Base-by-base conservation (phyloP, 805 yeast genomes). In the Kodamaea lidongshanica region DNA sequence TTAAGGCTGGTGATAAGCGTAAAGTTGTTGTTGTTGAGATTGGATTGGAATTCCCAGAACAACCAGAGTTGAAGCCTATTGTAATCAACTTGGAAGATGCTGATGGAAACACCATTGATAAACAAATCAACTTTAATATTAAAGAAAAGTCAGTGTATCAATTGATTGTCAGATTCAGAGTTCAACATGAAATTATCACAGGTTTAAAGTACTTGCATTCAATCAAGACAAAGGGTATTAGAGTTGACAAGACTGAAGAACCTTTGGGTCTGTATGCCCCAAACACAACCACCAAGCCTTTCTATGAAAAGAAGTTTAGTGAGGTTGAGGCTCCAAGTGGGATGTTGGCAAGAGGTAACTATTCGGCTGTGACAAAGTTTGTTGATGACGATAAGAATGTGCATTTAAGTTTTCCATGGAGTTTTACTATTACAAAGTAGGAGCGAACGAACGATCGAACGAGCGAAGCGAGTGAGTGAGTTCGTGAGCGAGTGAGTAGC, bases 201-300 rank as follows among this genome's bases (percentile, higher is more conserved):
- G 96, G 96, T 1, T 71, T 88, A 51, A 78, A 80, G 52, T 88
- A 87, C 54, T 70, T 84, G 41, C 95, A 85, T 56, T 75, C 74
- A 12, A 80, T 86, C 40, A 86, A 85, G 57, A 83, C 87, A 52
- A 77, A 88, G 2, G 95, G 95, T 19, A 82, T 88, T 39, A 73
- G 88, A 15, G 85, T 88, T 23, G 95, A 85, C 52, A 84, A 80
- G 51, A 60, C 78, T 24, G 94, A 84, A 41, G 94, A 86, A 54
- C 92, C 88, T 25, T 70, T 86, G 52, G 96, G 96, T 3, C 79
- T 92, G 3, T 88, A 79, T 54, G 88, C 95, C 7, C 96, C 96
- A 44, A 83, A 75, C 54, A 86, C 96, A 3, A 66, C 61, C 34
- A 84, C 74, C 24, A 83, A 79, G 50, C 95, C 94, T 6, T 79